Base-by-base conservation (phyloP, 1,139 yeast species). In the Geotrichum europaeum region DNA sequence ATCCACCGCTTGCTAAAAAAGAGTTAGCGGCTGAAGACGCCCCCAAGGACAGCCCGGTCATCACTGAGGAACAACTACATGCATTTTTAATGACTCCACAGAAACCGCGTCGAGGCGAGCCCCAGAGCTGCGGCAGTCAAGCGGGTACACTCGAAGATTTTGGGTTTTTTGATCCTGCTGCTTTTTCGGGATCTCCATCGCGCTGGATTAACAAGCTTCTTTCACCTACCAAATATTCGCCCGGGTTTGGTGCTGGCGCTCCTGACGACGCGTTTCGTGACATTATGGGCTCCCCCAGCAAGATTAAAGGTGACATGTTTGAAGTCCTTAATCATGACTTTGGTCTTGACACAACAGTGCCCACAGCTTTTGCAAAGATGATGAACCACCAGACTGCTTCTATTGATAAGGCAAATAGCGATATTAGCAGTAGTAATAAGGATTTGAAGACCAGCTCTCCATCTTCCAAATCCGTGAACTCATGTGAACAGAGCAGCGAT, bases 171-270 rank as follows among this genome's bases (percentile, higher is more conserved):
- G 58, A 55, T 30, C 15, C 30, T 15, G 34, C 61, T 10, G 40
- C 50, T 5, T 59, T 59, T 47, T 45, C 61, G 4, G 61, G 61
- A n/a, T 59, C 61, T 4, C 61, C 61, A 10, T 55, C 61, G 9
- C 57, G 55, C 25, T 59, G 61, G 61, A 55, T 55, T 4, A 28
- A 49, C 24, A 55, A 55, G 36, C 49, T 59, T 3, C 36, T 59
- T 15, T 55, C 61, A 1, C 52, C 61, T 5, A 55, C 56, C 18
- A 49, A 52, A 9, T 55, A 55, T 47, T 30, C 49, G 12, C 47
- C 49, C 10, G 49, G 49, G 20, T 54, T 54, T 54, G 57, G 49
- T 28, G 40, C 49, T 10, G 49, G 10, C 20, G 50, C 58, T 25
- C 30, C 49, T 18, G 58, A 55, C 18, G 58, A 55, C 3, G 58